A percentile compares a stretch with the other conserved stretches of the same genome.
Evolutionary conservation across 495 filamentous ascomycete species (phyloP).

Genomic region (Daldinia loculata): DNA sequence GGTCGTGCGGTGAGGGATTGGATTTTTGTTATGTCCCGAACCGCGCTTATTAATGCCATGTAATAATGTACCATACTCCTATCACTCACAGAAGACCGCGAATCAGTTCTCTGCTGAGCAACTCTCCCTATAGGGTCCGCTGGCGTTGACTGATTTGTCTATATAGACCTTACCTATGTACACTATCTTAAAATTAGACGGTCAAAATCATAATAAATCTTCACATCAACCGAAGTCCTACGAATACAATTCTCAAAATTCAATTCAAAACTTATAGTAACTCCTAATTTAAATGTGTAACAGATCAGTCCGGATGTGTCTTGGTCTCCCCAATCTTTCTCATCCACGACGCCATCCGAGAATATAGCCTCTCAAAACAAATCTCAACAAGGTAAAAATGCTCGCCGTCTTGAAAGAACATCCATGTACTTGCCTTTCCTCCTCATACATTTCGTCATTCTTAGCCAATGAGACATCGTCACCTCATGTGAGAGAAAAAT

Average conservation of each 20-base stretch:
- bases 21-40: background rate
- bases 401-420: slow-evolving; percentile 17
- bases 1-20: slow-evolving; percentile 24
- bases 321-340: slow-evolving; percentile 27
- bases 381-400: slow-evolving; percentile 22
- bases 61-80: slow-evolving; percentile 20
- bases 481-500: slow-evolving; percentile 10
- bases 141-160: background rate
- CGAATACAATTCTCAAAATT: slow-evolving; percentile 24
- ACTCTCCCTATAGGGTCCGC: background rate
- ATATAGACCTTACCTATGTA: slow-evolving; percentile 1
- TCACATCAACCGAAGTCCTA: background rate
- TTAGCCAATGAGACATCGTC: slow-evolving; percentile 24
- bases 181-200: background rate
- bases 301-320: slow-evolving; percentile 27
- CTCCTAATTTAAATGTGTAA: slow-evolving; percentile 35
- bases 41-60: background rate
- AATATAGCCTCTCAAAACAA: slow-evolving; percentile 15
- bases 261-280: slow-evolving; percentile 26
- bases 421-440: slow-evolving; percentile 21
- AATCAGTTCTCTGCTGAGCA: background rate
- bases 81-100: background rate
- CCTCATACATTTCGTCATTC: slow-evolving; percentile 41
- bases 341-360: slow-evolving; percentile 25
- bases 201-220: slow-evolving; percentile 8